A percentile compares a stretch with the other conserved stretches of the same genome.
Evolutionary conservation across 2,329 filamentous ascomycete genomes (phyloP).

Genomic region (Coniochaeta hoffmannii): DNA sequence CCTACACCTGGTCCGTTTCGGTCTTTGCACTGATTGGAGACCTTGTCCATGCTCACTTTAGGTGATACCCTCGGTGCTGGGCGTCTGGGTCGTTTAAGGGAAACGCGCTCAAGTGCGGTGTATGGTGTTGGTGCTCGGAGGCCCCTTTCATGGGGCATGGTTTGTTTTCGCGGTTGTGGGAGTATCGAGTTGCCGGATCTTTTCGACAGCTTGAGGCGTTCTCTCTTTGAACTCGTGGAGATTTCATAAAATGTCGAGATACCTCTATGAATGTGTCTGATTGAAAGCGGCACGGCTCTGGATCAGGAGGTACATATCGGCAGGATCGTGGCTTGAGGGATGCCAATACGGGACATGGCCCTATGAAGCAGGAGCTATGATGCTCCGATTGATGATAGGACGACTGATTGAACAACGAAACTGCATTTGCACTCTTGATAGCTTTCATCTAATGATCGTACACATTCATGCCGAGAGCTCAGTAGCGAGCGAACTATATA

Average conservation of each 20-base stretch:
- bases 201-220: background rate
- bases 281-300: too few relatives aligned
- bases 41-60: background rate
- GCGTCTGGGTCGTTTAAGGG: background rate
- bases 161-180: background rate
- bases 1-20: background rate
- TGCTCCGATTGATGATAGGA: background rate
- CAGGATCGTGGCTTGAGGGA: background rate
- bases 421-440: background rate
- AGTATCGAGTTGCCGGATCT: background rate
- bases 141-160: too few relatives aligned
- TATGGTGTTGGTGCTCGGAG: background rate
- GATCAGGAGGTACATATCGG: background rate
- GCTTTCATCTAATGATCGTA: background rate
- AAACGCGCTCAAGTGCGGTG: background rate
- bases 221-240: background rate
- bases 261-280: background rate
- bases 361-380: background rate
- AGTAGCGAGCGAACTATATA: too few relatives aligned
- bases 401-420: background rate
- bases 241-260: background rate
- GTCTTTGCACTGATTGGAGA: background rate
- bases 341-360: background rate
- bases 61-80: too few relatives aligned
- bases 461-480: too few relatives aligned